A percentile compares a stretch with the other conserved stretches of the same genome.
Evolutionary conservation across 148 eudicot genomes (phyloP).

Genomic region (Heliosperma pusillum): DNA sequence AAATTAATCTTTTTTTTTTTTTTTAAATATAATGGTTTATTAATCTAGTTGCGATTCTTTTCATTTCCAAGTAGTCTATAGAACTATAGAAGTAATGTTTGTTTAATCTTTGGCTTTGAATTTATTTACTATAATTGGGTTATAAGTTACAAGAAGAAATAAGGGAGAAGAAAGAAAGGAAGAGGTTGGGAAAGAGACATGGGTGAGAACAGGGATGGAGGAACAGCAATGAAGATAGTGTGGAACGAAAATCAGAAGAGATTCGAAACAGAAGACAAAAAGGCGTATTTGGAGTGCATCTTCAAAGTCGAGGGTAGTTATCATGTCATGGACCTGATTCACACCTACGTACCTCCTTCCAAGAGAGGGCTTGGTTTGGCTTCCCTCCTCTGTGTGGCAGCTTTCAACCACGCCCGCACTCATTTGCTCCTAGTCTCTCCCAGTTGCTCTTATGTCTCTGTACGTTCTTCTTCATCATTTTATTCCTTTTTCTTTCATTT

Average conservation of each 20-base stretch:
- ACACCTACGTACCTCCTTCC: slow-evolving; percentile 9
- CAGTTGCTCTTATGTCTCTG: slow-evolving; percentile 8
- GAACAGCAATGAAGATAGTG: neutral
- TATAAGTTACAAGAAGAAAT: too few relatives aligned
- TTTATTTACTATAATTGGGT: too few relatives aligned
- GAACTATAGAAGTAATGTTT: too few relatives aligned
- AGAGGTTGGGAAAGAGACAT: neutral
- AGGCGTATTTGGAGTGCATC: neutral
- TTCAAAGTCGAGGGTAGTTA: neutral
- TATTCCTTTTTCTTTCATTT: neutral
- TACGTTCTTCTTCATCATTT: neutral
- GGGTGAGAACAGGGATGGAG: neutral
- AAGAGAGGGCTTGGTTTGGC: slow-evolving; percentile 10
- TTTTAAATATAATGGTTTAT: neutral
- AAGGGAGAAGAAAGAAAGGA: neutral
- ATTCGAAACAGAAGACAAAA: slow-evolving; percentile 8
- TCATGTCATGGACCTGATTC: neutral
- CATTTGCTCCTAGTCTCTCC: neutral
- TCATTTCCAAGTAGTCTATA: too few relatives aligned
- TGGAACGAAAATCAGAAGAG: neutral
- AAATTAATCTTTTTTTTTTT: neutral
- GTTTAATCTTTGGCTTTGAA: too few relatives aligned
- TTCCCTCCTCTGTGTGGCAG: neutral
- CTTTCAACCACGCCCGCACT: neutral
- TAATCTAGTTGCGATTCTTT: too few relatives aligned